Percentiles rank a stretch among this genome's conserved stretches.
These are phyloP conservation scores for Pestalotiopsis sp. DNA, from an alignment of 2,329 filamentous ascomycete genomes.

Conservation along the genomic window DNA sequence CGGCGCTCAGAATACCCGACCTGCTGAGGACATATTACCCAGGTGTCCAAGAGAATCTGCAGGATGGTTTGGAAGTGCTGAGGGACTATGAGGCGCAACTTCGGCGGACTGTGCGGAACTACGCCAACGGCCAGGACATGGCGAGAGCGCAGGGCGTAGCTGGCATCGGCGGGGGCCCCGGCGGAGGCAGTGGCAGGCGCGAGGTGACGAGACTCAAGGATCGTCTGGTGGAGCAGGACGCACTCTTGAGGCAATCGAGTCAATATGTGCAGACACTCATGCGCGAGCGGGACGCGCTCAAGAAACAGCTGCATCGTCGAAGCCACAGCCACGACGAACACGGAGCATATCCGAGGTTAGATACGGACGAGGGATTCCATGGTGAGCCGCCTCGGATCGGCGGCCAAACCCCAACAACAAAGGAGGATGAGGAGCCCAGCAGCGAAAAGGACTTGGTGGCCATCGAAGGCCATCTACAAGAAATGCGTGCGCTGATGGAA, in stretches of 20 bases:
- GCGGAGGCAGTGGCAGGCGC: not conserved
- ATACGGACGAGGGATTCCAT: not conserved
- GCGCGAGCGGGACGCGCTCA: constrained; percentile 16
- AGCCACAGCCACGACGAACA: not conserved
- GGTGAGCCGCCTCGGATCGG: not conserved
- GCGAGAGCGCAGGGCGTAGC: constrained; percentile 10
- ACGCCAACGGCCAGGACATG: constrained; percentile 15
- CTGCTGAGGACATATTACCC: constrained; percentile 16
- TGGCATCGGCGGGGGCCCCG: not conserved
- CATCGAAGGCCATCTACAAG: constrained; percentile 17
- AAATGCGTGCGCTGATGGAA: constrained; percentile 19
- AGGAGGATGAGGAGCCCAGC: constrained; percentile 1
- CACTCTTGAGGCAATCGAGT: constrained; percentile 15
- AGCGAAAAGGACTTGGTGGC: constrained; percentile 5
- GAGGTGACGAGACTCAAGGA: constrained; percentile 18
- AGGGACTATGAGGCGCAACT: constrained; percentile 16
- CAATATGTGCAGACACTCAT: constrained; percentile 17
- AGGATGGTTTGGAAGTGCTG: constrained; percentile 11
- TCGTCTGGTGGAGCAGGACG: constrained; percentile 20
- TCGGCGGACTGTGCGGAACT: constrained; percentile 10
- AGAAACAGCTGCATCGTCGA: constrained; percentile 13
- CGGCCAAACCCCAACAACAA: constrained; percentile 1
- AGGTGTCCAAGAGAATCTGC: constrained; percentile 11
- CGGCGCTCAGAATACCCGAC: constrained; percentile 11
- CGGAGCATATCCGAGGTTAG: not conserved